Percentiles rank a stretch among this genome's conserved stretches.
phyloP scores from a whole-genome alignment of 1,139 yeast species.

The Suhomyces ambrosiae region DNA sequence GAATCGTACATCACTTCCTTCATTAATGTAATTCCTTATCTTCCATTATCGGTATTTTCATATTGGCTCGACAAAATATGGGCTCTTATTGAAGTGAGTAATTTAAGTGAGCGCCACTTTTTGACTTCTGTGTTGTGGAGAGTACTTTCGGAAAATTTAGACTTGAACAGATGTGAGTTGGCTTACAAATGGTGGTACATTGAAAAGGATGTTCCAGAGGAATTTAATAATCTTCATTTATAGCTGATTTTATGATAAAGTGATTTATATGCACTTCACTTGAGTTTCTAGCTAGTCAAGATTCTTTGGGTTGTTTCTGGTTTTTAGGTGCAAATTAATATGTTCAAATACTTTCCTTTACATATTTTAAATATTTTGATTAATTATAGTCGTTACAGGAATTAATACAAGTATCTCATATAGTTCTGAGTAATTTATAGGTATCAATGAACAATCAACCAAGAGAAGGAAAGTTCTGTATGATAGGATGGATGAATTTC shows the following conservation, averaged over 20 bases:
- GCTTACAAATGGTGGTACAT: constrained; percentile 72
- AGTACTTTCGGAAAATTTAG: constrained; percentile 50
- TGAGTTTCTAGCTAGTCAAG: no score
- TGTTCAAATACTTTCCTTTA: no score
- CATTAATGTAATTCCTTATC: constrained; percentile 56
- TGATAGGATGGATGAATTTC: no score
- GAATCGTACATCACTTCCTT: constrained; percentile 54
- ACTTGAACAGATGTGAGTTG: constrained; percentile 59
- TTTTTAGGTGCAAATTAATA: no score
- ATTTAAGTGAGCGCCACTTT: constrained; percentile 34
- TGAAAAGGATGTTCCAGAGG: constrained; percentile 19
- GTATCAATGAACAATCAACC: no score
- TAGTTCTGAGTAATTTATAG: no score
- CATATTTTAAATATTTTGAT: no score
- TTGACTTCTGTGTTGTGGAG: constrained; percentile 40
- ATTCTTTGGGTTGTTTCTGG: no score
- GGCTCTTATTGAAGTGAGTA: constrained; percentile 37
- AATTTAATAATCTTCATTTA: neutral
- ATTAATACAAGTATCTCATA: no score
- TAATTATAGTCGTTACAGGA: no score
- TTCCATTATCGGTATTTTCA: constrained; percentile 46
- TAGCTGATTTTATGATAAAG: neutral
- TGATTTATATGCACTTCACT: no score
- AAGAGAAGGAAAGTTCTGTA: no score
- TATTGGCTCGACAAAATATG: constrained; percentile 53